phyloP scores from a whole-genome alignment of 352 stramenopile genomes.

The Phytopythium cucurbitacearum region DNA sequence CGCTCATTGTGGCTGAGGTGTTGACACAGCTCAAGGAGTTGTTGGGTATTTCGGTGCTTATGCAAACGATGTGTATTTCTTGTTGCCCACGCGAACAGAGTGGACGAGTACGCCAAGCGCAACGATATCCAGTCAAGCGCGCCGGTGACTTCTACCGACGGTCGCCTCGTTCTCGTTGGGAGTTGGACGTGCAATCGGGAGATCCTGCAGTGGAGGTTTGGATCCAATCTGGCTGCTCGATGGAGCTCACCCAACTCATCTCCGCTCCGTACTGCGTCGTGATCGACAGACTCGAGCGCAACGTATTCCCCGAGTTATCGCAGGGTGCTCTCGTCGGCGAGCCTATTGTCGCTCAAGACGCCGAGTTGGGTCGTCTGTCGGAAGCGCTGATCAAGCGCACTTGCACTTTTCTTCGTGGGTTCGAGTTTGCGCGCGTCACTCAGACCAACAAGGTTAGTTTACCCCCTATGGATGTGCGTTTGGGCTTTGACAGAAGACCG shows the following conservation, averaged over 20 bases:
- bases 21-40: background rate
- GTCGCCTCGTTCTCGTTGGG: slow-evolving; percentile 10
- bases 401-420: slow-evolving; percentile 20
- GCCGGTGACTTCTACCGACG: background rate
- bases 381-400: slow-evolving; percentile 23
- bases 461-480: no score
- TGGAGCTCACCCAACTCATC: background rate
- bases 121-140: background rate
- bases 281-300: slow-evolving; percentile 29
- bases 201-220: slow-evolving; percentile 35
- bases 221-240: background rate
- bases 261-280: slow-evolving; percentile 1
- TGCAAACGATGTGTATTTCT: background rate
- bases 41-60: background rate
- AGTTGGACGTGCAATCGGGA: slow-evolving; percentile 35
- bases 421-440: slow-evolving; percentile 27
- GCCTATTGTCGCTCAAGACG: slow-evolving; percentile 13
- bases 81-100: slow-evolving; percentile 8
- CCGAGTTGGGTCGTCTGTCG: slow-evolving; percentile 37
- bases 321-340: background rate
- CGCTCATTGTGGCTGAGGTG: slow-evolving; percentile 1
- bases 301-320: slow-evolving; percentile 31
- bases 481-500: background rate
- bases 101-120: slow-evolving; percentile 37
- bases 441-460: slow-evolving; percentile 35